Base-by-base conservation (phyloP, 306 rosid genomes). In the Prunus armeniaca region DNA sequence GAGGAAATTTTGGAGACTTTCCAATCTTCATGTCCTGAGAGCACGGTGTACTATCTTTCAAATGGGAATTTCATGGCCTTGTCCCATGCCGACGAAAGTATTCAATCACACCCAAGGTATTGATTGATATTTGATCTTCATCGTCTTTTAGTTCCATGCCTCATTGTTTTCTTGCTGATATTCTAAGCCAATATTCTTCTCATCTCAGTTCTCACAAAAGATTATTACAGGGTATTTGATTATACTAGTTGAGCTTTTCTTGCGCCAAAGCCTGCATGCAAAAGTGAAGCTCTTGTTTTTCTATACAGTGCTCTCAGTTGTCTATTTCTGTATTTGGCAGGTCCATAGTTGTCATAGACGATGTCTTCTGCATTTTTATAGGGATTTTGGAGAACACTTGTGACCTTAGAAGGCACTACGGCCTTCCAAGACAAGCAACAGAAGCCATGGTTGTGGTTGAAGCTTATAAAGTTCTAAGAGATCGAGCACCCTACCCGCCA, bases 391-490 rank as follows among this genome's bases (percentile, higher is more conserved):
- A 55, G 56, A 88, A 88, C 79, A 65, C 71, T 50, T 54, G 57
- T 15, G 91, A 81, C 11, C 87, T 86, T 58, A 83, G 88, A 76
- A 78, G 89, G 72, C 79, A 84, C 43, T 88, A 88, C 85, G 89
- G 92, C 64, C 85, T 89, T 25, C 82, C 78, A 51, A 83, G 89
- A 67, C 87, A 85, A 70, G 86, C 87, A 74, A 83, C 91, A n/a
- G 90, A 89, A 82, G 88, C 88, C 78, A 85, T 85, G 89, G 73
- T 89, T 67, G 84, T 86, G 45, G 79, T 83, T 84, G 93, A 87
- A 82, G 93, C 86, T 47, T 89, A 83, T 32, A 85, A 87, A 83
- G 80, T 17, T 19, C 77, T 87, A 49, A 83, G 91, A 84, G 93
- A 87, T 65, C 73, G 91, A 74, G 93, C 88, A 14, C 91, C 90